Evolutionary conservation across 2,329 filamentous ascomycete species (phyloP), one percentile per base, ranked within the genome.

Genomic region (Pestalotiopsis sp.): DNA sequence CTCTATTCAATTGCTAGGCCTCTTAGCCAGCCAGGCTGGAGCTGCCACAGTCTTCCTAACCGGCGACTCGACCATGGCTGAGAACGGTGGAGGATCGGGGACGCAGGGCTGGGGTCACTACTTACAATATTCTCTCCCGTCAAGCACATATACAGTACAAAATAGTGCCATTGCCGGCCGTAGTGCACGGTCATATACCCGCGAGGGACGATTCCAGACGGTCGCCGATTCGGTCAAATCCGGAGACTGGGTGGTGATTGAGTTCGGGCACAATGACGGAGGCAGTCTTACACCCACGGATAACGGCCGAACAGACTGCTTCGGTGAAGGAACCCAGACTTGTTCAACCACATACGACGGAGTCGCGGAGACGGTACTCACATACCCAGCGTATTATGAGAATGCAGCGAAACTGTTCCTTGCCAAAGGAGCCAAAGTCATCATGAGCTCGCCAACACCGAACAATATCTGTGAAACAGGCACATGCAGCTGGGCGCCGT

Each of bases 211-310:
- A 14, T 93, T 93, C 80, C 78, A 83, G 17, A 83, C 82, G 0
- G 86, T 93, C 66, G 84, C 86, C 61, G 78, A 83, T 40, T 74
- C 82, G 2, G 81, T 92, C 27, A 72, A 85, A 74, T 68, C 82
- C 1, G 89, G 88, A 40, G 91, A 93, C 78, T 90, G 88, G 78
- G 90, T 92, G 1, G 82, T 92, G 66, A 91, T 93, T 66, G 90
- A 92, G 73, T 92, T 93, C 73, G 91, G 91, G 0, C 91, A 93
- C 81, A 93, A 93, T 73, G 91, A 93, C 72, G 91, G 90, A 25
- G 89, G 90, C 1, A 85, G 85, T 0, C 80, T 89, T 2, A 78
- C 77, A 20, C 66, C 70, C 1, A 84, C 78, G 13, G 90, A 92
- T 77, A 91, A 92, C 72, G 87, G 87, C 0, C 85, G 90, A 14